Base-by-base conservation (phyloP, 176 grass and related monocot species). In the Ananas comosus region DNA sequence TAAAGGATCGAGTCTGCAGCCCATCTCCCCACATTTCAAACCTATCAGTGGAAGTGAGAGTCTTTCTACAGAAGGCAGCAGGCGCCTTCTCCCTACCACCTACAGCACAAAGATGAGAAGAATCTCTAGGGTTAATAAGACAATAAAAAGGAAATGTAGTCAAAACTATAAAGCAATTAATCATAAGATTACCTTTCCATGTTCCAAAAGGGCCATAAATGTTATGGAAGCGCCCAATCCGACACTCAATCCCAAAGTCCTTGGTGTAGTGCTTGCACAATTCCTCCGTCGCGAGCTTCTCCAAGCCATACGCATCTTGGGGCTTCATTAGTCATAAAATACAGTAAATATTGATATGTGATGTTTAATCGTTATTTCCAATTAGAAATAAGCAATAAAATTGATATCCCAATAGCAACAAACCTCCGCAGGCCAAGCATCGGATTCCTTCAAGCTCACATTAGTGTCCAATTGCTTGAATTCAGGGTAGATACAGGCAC, bases 231-330 rank as follows among this genome's bases (percentile, higher is more conserved):
- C 88, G 86, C 2, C 92, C 92, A 68, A 96, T 16, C 0, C 92
- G 79, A 53, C 92, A 96, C 58, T 91, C 92, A 47, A 96, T 96
- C 67, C 70, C 81, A 48, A 96, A 96, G 76, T 92, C 92, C 79
- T 96, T 96, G 50, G 85, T 96, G 85, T 96, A 96, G 64, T 96
- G 92, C 81, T 96, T 96, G 92, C 92, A 96, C 48, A 96, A 76
- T 82, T 96, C 92, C 79, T 96, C 92, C 0, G 83, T 91, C 33
- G 88, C 88, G 66, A 96, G 83, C 76, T 96, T 96, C 81, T 96
- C 92, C 79, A 96, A 83, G 65, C 92, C 92, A 85, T 96, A 96
- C 22, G 92, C 92, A 53, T 96, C 92, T 96, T 96, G 88, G 78
- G 92, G 92, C 92, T 96, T 54, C 51, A 80, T 73, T 13, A 54